Conservation (phyloP, 192 early-diverging fungal genomes). For the Entomortierella chlamydospora region DNA sequence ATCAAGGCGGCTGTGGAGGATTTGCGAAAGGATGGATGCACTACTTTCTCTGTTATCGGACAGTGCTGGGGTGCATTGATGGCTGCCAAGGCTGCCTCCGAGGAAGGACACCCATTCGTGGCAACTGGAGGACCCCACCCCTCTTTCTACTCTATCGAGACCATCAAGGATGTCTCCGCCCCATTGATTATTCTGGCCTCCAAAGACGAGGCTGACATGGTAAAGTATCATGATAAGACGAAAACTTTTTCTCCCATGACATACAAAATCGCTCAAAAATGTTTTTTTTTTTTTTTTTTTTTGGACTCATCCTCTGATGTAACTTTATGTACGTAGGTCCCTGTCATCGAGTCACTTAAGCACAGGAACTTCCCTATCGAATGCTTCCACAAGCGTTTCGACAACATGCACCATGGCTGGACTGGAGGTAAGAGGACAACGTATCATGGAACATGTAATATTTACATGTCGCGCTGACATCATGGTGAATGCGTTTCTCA, state of each 20-base stretch:
- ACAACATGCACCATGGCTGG: slow-evolving; percentile 29
- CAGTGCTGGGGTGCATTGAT: slow-evolving; percentile 82
- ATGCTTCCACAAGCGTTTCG: slow-evolving; percentile 27
- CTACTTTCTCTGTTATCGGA: slow-evolving; percentile 65
- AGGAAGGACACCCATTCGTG: slow-evolving; percentile 57
- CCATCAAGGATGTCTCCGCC: slow-evolving; percentile 62
- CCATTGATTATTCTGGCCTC: slow-evolving; percentile 71
- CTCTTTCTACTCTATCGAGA: slow-evolving; percentile 62
- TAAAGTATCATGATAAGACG: slow-evolving; percentile 7
- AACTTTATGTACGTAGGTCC: slow-evolving; percentile 3
- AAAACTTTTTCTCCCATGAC: neutral
- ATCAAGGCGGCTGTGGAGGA: slow-evolving; percentile 39
- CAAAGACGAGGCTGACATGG: slow-evolving; percentile 74
- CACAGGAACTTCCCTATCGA: slow-evolving; percentile 34
- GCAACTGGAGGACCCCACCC: slow-evolving; percentile 73
- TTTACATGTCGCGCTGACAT: neutral
- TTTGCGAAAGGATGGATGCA: slow-evolving; percentile 58
- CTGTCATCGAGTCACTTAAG: slow-evolving; percentile 19
- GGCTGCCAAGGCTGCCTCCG: slow-evolving; percentile 58
- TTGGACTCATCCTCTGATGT: neutral
- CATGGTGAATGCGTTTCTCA: no score
- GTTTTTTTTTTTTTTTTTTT: no score
- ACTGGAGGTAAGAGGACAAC: slow-evolving; percentile 9
- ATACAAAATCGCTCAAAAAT: no score
- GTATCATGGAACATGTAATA: neutral